Evolutionary conservation across 164 flowering plant genomes (phyloP).

Genomic region (Macadamia tetraphylla): DNA sequence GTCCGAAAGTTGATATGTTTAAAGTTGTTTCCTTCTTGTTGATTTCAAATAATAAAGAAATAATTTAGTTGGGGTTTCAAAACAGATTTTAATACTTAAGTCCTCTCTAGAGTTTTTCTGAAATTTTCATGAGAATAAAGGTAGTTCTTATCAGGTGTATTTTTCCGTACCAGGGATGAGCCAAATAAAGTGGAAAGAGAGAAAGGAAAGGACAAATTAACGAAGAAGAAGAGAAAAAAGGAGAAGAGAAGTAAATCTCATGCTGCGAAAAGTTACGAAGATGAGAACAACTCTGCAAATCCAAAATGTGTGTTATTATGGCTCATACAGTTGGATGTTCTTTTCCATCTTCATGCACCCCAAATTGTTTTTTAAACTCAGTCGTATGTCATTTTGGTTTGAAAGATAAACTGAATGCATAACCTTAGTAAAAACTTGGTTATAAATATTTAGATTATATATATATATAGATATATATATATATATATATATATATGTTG

Average conservation of each 20-base stretch:
- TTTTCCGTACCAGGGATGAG: background rate
- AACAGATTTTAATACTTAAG: too few species aligned
- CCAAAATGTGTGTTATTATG: constrained; percentile 21
- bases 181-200: background rate
- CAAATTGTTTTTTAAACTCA: background rate
- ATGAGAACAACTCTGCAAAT: constrained; percentile 7
- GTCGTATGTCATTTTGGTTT: background rate
- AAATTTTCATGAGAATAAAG: too few species aligned
- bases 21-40: too few species aligned
- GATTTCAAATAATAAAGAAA: too few species aligned
- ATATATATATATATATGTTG: too few species aligned
- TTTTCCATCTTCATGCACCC: background rate
- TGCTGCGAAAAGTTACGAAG: constrained; percentile 6
- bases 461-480: too few species aligned
- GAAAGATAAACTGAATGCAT: background rate
- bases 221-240: constrained; percentile 17
- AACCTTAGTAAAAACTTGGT: too few species aligned
- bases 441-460: too few species aligned
- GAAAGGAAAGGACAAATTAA: constrained; percentile 13
- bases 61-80: too few species aligned
- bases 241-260: constrained; percentile 1
- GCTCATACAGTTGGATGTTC: too few species aligned
- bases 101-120: too few species aligned
- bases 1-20: too few species aligned
- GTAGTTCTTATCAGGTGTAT: background rate